Conservation (phyloP, 306 rosid genomes). For the Fragaria vesca region DNA sequence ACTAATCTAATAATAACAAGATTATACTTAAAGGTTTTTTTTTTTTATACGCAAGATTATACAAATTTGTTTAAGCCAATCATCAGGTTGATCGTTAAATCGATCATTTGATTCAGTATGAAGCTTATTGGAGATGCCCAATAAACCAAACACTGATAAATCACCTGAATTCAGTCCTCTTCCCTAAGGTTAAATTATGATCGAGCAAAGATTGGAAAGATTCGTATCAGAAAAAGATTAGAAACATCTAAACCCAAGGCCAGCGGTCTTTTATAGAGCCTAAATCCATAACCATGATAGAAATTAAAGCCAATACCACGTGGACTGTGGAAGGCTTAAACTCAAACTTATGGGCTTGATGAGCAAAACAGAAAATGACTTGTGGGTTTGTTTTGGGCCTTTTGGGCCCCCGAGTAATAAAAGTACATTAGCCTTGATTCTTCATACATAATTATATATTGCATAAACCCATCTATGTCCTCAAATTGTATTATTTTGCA, state of each 20-base stretch:
- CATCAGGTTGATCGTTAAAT: not conserved
- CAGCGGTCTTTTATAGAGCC: not conserved
- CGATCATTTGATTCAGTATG: not conserved
- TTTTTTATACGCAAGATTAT: no score
- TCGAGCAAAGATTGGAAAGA: not conserved
- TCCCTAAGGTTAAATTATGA: not conserved
- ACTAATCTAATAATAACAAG: no score
- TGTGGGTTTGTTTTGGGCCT: no score
- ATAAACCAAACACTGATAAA: not conserved
- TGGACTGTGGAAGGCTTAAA: no score
- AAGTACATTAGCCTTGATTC: no score
- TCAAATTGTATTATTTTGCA: no score
- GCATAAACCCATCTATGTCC: no score
- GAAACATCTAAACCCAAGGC: not conserved
- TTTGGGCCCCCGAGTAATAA: no score
- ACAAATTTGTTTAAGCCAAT: not conserved
- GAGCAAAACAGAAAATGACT: no score
- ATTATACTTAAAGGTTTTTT: no score
- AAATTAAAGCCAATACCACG: not conserved
- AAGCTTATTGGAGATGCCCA: not conserved
- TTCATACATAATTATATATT: no score
- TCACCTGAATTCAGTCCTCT: not conserved
- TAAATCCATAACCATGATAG: not conserved
- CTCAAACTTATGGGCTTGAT: not conserved
- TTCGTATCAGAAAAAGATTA: no score